Conservation (phyloP, 129 eudicot species). For the Chrysanthemum lavandulifolium region DNA sequence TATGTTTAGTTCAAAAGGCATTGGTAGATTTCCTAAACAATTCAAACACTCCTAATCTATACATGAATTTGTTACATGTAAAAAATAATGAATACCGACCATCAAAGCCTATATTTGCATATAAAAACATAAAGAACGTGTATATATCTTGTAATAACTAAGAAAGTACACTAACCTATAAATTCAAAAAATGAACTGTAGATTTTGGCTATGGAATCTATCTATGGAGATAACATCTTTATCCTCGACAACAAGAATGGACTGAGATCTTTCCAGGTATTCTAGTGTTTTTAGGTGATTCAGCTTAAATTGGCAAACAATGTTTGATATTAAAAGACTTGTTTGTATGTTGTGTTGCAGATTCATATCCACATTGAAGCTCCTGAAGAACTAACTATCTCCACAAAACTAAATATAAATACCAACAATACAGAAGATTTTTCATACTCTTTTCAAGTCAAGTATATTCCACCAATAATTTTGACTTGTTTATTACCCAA, state of each 20-base stretch:
- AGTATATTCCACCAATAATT: conserved; percentile 71
- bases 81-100: too few species aligned
- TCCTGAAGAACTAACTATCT: conserved; percentile 49
- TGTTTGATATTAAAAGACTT: conserved; percentile 3
- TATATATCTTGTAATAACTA: too few species aligned
- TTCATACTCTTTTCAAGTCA: conserved; percentile 68
- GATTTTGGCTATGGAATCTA: conserved; percentile 61
- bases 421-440: conserved; percentile 40
- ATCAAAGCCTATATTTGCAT: too few species aligned
- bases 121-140: too few species aligned
- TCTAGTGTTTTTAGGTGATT: not conserved
- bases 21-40: too few species aligned
- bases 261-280: conserved; percentile 70
- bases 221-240: conserved; percentile 71
- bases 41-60: too few species aligned
- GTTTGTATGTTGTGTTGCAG: conserved; percentile 35
- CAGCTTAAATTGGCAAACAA: not conserved
- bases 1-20: too few species aligned
- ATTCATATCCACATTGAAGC: conserved; percentile 58
- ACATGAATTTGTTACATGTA: too few species aligned
- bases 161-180: too few species aligned
- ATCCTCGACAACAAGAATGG: conserved; percentile 56
- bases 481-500: conserved; percentile 83
- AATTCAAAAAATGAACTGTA: too few species aligned
- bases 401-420: conserved; percentile 43